Percentiles rank a stretch among this genome's conserved stretches.
Evolutionary conservation across 441 rosid species (phyloP).

Genomic region (Geranium incanum): DNA sequence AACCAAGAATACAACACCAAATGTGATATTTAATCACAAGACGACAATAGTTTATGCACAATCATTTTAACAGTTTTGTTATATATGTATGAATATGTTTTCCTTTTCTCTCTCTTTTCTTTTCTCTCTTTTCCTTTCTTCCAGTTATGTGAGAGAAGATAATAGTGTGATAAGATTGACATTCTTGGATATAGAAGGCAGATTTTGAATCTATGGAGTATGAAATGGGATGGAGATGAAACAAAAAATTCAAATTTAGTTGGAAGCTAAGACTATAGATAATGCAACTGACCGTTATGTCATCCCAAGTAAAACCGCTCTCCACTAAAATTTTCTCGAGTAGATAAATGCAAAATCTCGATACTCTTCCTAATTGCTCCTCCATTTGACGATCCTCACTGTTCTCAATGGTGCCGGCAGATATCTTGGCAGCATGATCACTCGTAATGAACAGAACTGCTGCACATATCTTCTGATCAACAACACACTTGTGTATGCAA

Average conservation of each 20-base stretch:
- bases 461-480: slow-evolving; percentile 54
- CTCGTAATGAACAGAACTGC: slow-evolving; percentile 49
- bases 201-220: not conserved
- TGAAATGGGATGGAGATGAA: not conserved
- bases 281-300: slow-evolving; percentile 46
- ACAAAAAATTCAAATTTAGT: not conserved
- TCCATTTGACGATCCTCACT: slow-evolving; percentile 22
- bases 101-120: too few species aligned
- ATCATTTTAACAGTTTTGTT: too few species aligned
- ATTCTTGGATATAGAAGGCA: not conserved
- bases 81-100: too few species aligned
- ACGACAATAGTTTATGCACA: too few species aligned
- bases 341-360: slow-evolving; percentile 66
- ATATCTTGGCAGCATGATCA: slow-evolving; percentile 35
- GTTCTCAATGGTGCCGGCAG: slow-evolving; percentile 18
- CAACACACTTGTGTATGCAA: slow-evolving; percentile 61
- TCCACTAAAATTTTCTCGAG: slow-evolving; percentile 53
- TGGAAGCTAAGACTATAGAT: not conserved
- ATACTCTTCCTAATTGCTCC: slow-evolving; percentile 39
- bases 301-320: slow-evolving; percentile 61
- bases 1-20: too few species aligned
- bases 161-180: not conserved
- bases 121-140: not conserved
- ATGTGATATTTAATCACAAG: too few species aligned
- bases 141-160: not conserved